These are phyloP conservation scores for Chloris gayana DNA, from an alignment of 176 grass and related monocot genomes.

Conservation along the genomic window DNA sequence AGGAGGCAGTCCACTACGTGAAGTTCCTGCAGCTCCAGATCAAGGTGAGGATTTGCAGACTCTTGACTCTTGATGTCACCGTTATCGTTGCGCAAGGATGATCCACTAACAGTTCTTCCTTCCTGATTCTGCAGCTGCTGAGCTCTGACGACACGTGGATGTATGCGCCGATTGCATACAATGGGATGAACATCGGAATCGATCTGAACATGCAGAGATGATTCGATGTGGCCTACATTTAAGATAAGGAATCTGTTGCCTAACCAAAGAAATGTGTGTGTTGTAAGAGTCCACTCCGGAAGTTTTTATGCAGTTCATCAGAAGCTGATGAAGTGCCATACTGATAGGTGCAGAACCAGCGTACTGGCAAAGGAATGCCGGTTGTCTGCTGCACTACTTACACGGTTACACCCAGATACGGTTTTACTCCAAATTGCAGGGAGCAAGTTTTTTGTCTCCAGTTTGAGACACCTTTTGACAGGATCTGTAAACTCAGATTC, in stretches of 20 bases:
- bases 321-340: slow-evolving; percentile 10
- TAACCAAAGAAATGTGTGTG: slow-evolving; percentile 28
- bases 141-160: slow-evolving; percentile 89
- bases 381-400: not conserved
- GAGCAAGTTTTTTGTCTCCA: not conserved
- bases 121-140: slow-evolving; percentile 57
- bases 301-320: not conserved
- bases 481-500: slow-evolving; percentile 8
- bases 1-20: slow-evolving; percentile 84
- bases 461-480: slow-evolving; percentile 26
- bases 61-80: not conserved
- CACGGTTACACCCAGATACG: not conserved
- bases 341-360: slow-evolving; percentile 12
- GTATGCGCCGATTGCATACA: slow-evolving; percentile 84
- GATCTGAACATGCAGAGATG: slow-evolving; percentile 57
- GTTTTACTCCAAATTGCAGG: not conserved
- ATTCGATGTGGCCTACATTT: not conserved
- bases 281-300: not conserved
- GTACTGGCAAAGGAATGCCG: not conserved
- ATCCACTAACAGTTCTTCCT: slow-evolving; percentile 4
- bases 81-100: not conserved
- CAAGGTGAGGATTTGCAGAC: slow-evolving; percentile 59
- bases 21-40: slow-evolving; percentile 93
- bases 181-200: slow-evolving; percentile 73
- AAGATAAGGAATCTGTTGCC: not conserved